Conservation (phyloP, 345 rosid genomes). For the Adansonia digitata region DNA sequence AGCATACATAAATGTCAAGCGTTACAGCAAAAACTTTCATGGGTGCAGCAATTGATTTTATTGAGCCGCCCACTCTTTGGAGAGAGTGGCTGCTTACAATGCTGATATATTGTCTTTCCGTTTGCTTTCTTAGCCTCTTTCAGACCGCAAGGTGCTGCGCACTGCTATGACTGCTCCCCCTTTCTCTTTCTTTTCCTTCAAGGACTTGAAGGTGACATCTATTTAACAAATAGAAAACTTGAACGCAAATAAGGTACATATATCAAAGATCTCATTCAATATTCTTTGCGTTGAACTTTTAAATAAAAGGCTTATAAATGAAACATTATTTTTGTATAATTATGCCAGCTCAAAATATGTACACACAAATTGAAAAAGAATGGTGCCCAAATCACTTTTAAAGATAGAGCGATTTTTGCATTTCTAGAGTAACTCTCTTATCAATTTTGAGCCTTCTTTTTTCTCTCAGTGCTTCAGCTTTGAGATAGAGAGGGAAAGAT, state of each 20-base stretch:
- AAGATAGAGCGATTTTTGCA: neutral
- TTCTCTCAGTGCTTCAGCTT: neutral
- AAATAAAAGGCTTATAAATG: neutral
- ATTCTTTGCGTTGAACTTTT: neutral
- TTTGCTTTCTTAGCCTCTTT: neutral
- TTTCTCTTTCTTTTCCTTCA: too few relatives aligned
- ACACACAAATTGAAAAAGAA: too few relatives aligned
- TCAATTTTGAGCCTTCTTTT: neutral
- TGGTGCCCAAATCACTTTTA: too few relatives aligned
- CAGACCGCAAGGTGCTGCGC: too few relatives aligned
- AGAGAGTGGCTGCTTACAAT: neutral
- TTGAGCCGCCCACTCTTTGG: neutral
- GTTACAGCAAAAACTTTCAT: neutral
- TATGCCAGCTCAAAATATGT: too few relatives aligned
- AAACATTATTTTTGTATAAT: too few relatives aligned
- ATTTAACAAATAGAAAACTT: too few relatives aligned
- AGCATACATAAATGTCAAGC: conserved; percentile 6
- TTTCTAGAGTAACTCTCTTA: neutral
- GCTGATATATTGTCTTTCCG: neutral
- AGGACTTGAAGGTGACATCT: neutral
- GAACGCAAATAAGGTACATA: neutral
- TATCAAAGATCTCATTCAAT: neutral
- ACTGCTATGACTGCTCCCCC: too few relatives aligned
- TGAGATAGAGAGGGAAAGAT: neutral
- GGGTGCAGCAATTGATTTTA: neutral